Conservation (phyloP, 2,329 filamentous ascomycete genomes). For the Coleophoma crateriformis region DNA sequence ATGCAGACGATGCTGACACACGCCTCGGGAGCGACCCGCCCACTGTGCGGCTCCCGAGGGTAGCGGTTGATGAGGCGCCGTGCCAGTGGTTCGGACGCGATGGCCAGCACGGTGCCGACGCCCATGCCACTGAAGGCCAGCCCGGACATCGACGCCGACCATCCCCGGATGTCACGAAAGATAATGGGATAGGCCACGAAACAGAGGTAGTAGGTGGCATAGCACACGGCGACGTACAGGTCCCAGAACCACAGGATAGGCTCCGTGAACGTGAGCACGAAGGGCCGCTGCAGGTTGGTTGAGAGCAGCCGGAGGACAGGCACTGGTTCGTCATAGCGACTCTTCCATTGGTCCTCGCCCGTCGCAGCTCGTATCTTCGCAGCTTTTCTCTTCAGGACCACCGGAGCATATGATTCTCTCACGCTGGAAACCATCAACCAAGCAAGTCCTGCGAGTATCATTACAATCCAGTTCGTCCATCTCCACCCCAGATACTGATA, state of each 20-base stretch:
- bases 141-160: slow-evolving; percentile 67
- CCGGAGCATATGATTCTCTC: slow-evolving; percentile 73
- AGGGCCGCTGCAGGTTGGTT: slow-evolving; percentile 70
- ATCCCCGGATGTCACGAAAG: slow-evolving; percentile 70
- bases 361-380: slow-evolving; percentile 59
- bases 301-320: slow-evolving; percentile 60
- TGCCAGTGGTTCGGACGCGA: slow-evolving; percentile 64
- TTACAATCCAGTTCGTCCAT: slow-evolving; percentile 77
- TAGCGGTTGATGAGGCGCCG: slow-evolving; percentile 74
- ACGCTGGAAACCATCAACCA: slow-evolving; percentile 53
- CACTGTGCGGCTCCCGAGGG: slow-evolving; percentile 67
- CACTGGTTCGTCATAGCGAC: slow-evolving; percentile 66
- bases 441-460: slow-evolving; percentile 64
- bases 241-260: slow-evolving; percentile 74
- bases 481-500: slow-evolving; percentile 77
- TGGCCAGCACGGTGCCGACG: slow-evolving; percentile 56
- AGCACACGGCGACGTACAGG: slow-evolving; percentile 68
- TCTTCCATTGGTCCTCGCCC: slow-evolving; percentile 70
- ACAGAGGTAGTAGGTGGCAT: slow-evolving; percentile 82
- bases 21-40: slow-evolving; percentile 69
- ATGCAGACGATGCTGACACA: slow-evolving; percentile 77
- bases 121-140: slow-evolving; percentile 71
- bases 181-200: slow-evolving; percentile 89
- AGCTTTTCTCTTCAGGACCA: slow-evolving; percentile 62
- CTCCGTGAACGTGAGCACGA: slow-evolving; percentile 72